Conservation (phyloP, 2,329 filamentous ascomycete genomes). For the Spiromastix sp. region DNA sequence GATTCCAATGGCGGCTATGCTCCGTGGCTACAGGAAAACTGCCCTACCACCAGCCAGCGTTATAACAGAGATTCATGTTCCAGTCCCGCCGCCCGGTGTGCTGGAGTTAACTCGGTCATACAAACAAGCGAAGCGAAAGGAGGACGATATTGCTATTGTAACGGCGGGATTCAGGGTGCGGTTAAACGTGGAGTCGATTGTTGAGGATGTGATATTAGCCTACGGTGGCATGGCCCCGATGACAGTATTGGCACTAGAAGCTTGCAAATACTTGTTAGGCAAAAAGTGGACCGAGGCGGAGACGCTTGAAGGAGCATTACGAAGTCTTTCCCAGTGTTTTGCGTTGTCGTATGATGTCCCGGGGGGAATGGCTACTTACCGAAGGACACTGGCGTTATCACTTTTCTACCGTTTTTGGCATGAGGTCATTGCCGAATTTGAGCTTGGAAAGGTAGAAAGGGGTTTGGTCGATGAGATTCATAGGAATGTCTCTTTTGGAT, state of each 20-base stretch:
- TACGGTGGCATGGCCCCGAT: slow-evolving; percentile 84
- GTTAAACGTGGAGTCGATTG: slow-evolving; percentile 51
- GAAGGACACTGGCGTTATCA: slow-evolving; percentile 68
- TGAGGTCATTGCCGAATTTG: slow-evolving; percentile 57
- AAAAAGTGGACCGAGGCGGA: slow-evolving; percentile 62
- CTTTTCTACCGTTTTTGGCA: slow-evolving; percentile 95
- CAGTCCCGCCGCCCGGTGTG: slow-evolving; percentile 51
- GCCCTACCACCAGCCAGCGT: slow-evolving; percentile 63
- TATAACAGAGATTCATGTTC: slow-evolving; percentile 68
- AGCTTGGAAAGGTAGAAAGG: slow-evolving; percentile 46
- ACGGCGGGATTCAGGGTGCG: slow-evolving; percentile 65
- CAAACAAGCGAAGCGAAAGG: slow-evolving; percentile 83
- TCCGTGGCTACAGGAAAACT: slow-evolving; percentile 71
- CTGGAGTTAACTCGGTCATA: slow-evolving; percentile 73
- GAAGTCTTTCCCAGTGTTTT: slow-evolving; percentile 66
- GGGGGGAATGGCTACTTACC: slow-evolving; percentile 82
- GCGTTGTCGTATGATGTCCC: slow-evolving; percentile 74
- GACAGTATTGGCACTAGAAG: slow-evolving; percentile 63
- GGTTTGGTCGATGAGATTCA: slow-evolving; percentile 69
- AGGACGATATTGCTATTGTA: slow-evolving; percentile 87
- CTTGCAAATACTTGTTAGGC: slow-evolving; percentile 57
- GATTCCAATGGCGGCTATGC: slow-evolving; percentile 73
- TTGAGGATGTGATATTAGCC: slow-evolving; percentile 61
- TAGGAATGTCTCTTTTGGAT: slow-evolving; percentile 63
- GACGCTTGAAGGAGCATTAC: slow-evolving; percentile 72